Evolutionary conservation across 2,329 filamentous ascomycete species (phyloP).

Genomic region (Ceratocystis eucalypticola): DNA sequence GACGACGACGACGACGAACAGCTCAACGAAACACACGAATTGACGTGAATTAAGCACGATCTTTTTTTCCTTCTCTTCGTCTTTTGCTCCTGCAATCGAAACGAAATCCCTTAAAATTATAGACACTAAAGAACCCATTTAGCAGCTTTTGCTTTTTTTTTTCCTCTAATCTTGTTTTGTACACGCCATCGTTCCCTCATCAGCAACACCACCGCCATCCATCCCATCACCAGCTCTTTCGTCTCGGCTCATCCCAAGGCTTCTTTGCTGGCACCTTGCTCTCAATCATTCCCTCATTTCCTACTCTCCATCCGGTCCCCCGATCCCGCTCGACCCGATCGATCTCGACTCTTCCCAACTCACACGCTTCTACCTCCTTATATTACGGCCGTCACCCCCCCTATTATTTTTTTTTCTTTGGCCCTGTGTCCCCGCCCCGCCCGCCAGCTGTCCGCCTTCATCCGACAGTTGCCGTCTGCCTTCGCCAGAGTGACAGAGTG

Average conservation of each 20-base stretch:
- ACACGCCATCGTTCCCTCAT: too few relatives aligned
- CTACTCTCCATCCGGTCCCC: background rate
- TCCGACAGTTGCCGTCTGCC: constrained; percentile 14
- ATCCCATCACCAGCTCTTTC: background rate
- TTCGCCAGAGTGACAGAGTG: constrained; percentile 14
- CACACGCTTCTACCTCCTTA: background rate
- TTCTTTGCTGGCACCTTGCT: background rate
- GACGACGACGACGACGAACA: too few relatives aligned
- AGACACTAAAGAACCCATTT: too few relatives aligned
- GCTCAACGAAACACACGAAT: too few relatives aligned
- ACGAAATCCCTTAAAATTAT: too few relatives aligned
- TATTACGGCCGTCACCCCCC: background rate
- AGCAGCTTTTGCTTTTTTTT: too few relatives aligned
- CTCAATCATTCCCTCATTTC: background rate
- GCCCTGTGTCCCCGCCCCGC: background rate
- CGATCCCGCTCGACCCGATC: background rate
- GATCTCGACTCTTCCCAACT: too few relatives aligned
- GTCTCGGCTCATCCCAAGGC: background rate
- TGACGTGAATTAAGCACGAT: too few relatives aligned
- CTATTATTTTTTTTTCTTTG: background rate
- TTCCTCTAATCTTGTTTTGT: too few relatives aligned
- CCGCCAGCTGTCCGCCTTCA: background rate
- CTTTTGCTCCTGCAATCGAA: too few relatives aligned
- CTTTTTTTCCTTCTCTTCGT: too few relatives aligned
- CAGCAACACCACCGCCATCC: too few relatives aligned